Conservation (phyloP, 2,329 filamentous ascomycete genomes). For the Neonectria punicea region DNA sequence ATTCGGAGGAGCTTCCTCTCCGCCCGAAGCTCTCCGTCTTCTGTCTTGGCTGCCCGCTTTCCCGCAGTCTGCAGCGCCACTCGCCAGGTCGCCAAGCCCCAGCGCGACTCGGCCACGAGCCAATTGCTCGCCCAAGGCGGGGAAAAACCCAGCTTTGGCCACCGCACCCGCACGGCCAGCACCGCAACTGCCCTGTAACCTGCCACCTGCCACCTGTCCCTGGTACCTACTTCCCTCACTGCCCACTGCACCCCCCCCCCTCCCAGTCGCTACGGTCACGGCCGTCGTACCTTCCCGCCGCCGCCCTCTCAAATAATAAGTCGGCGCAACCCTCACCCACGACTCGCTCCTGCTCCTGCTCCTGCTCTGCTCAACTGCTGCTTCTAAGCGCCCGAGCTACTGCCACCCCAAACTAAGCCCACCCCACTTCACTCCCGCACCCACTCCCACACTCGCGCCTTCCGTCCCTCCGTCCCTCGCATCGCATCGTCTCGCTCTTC, state of each 20-base stretch:
- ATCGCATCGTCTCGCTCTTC: constrained; percentile 36
- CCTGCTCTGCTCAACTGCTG: constrained; percentile 2
- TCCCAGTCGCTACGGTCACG: constrained; percentile 30
- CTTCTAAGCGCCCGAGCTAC: constrained; percentile 40
- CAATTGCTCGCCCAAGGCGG: constrained; percentile 40
- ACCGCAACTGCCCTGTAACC: constrained; percentile 29
- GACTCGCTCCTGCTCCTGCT: constrained; percentile 30
- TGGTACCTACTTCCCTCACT: constrained; percentile 15
- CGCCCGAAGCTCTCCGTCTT: constrained; percentile 4
- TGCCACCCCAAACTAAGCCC: constrained; percentile 18
- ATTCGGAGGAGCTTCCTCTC: constrained; percentile 16
- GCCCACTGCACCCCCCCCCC: constrained; percentile 28
- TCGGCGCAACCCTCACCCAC: constrained; percentile 32
- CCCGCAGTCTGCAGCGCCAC: constrained; percentile 34
- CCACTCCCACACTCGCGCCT: constrained; percentile 9
- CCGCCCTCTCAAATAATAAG: constrained; percentile 43
- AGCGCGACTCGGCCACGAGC: constrained; percentile 28
- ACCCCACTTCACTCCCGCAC: constrained; percentile 24
- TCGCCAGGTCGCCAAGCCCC: constrained; percentile 35
- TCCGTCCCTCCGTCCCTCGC: constrained; percentile 20
- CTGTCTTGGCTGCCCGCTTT: constrained; percentile 7
- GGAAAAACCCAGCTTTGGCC: constrained; percentile 19
- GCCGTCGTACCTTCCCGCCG: constrained; percentile 28
- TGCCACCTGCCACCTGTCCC: constrained; percentile 7
- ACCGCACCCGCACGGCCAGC: constrained; percentile 23